These are phyloP conservation scores for Yamadazyma laniorum DNA, from an alignment of 805 yeast species.

Conservation along the genomic window DNA sequence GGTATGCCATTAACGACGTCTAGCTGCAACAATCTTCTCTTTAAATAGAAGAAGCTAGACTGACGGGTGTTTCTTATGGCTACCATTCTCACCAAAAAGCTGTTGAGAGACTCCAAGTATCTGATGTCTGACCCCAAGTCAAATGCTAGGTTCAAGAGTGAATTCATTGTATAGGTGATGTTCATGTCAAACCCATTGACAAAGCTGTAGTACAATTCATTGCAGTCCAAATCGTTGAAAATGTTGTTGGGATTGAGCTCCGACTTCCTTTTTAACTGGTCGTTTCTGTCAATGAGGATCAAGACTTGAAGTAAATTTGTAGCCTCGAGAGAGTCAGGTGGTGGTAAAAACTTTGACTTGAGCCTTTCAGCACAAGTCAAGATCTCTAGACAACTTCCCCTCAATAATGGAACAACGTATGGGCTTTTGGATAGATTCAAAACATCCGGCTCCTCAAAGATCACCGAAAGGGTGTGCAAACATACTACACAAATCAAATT, in stretches of 20 bases:
- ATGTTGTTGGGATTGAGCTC: not conserved
- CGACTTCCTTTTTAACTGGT: conserved; percentile 2
- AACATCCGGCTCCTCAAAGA: conserved; percentile 19
- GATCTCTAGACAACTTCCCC: conserved; percentile 17
- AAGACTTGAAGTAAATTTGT: conserved; percentile 14
- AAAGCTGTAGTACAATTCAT: conserved; percentile 12
- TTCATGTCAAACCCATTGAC: conserved; percentile 11
- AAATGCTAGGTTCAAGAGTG: conserved; percentile 4
- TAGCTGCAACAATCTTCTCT: conserved; percentile 12
- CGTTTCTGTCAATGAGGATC: conserved; percentile 14
- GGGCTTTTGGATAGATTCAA: conserved; percentile 8
- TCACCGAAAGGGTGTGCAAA: conserved; percentile 18
- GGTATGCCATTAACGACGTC: conserved; percentile 18
- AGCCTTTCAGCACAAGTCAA: conserved; percentile 9
- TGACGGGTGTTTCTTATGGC: conserved; percentile 13
- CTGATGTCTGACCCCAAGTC: conserved; percentile 7
- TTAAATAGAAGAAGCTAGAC: conserved; percentile 17
- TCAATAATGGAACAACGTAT: conserved; percentile 14
- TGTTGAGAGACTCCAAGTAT: conserved; percentile 15
- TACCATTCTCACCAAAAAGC: conserved; percentile 12
- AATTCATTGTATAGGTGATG: not conserved
- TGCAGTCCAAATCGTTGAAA: conserved; percentile 12
- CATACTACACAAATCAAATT: conserved; percentile 12
- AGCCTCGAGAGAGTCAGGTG: conserved; percentile 9
- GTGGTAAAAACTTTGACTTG: conserved; percentile 10